Evolutionary conservation across 2,329 filamentous ascomycete species (phyloP), one percentile per base, ranked within the genome.

Genomic region (Sporothrix humicola): DNA sequence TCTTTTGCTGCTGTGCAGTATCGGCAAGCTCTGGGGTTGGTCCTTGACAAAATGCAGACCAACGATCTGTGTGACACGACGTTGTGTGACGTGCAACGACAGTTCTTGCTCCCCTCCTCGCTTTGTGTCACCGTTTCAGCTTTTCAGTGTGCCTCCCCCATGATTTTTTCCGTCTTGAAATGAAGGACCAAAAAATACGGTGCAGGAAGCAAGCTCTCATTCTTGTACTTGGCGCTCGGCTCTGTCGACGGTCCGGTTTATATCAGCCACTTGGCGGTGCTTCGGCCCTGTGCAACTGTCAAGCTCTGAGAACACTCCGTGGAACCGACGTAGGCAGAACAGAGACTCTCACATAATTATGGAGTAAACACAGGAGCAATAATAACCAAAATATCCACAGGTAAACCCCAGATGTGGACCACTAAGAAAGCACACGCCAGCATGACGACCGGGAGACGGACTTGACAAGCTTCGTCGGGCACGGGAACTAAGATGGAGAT

Each of bases 1-100:
- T 66, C 42, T 46, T 48, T 7, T 44, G 3, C 12, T 12, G 17
- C 10, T 17, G 61, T 66, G 42, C 2, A 13, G 48, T 8, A 20
- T 48, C 20, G 6, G 13, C 13, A 26, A 13, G 20, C 52, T 48
- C 42, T 66, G 61, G 61, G 42, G 15, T 46, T 46, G 61, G n/a
- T 26, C n/a, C n/a, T 6, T 13, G 31, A 37, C 31, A 5, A 37
- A 37, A 37, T 37, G 17, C 59, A 5, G 17, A 7, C 42, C 37
- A 44, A 23, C 59, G 59, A 65, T 65, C 59, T 65, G 59, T 65
- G 13, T 20, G 42, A 66, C 42, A 20, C 20, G 12, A 26, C 42
- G 23, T 44, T 6, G 61, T 12, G 42, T 15, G 61, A 8, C 15
- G 17, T 9, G 42, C 52, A 2, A 26, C 20, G 15, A 12, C 9